Evolutionary conservation across 768 basidiomycete species (phyloP), one percentile per base, ranked within the genome.

Genomic region (Russula olivacea): DNA sequence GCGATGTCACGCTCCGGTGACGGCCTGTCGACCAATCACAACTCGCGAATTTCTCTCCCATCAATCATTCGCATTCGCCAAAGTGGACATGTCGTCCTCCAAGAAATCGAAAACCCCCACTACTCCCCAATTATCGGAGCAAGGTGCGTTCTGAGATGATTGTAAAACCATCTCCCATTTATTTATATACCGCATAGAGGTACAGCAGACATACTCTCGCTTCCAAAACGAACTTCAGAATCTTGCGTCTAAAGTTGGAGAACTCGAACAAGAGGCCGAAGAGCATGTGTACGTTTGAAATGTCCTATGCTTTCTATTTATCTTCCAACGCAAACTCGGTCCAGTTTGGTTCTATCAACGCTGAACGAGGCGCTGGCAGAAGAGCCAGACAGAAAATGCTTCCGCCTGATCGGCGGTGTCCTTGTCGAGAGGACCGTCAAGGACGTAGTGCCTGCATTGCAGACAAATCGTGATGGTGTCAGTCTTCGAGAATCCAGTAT

Each of bases 381-480:
- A 62, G 90, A 95, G 62, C 94, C 96, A 19, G 82, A 86, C 74
- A 86, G 97, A 61, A 94, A 93, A 77, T 98, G 97, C 75, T 99
- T 98, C 77, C 87, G 96, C 58, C 80, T 98, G 68, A 89, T 99
- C 66, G 97, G 97, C 6, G 96, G 96, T 32, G 88, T 97, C 7
- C 81, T 99, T 17, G 96, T 98, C 32, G 94, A 98, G 73, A 82
- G 95, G 52, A 98, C 95, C 2, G 97, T 98, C 51, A 87, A 89
- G 72, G 96, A 98, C 68, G 92, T 98, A 55, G 86, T 91, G 41
- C 96, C 97, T 41, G 86, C 89, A 32, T 76, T 99, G 49, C 84
- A 91, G 73, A 91, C 87, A n/a, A 98, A 94, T 70, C 80, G 83
- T 55, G 88, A 93, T 70, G 91, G 92, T 63, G 93, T 95, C 70